Evolutionary conservation across 257 asterid species (phyloP), one percentile per base, ranked within the genome.

Genomic region (Cruciata laevipes): DNA sequence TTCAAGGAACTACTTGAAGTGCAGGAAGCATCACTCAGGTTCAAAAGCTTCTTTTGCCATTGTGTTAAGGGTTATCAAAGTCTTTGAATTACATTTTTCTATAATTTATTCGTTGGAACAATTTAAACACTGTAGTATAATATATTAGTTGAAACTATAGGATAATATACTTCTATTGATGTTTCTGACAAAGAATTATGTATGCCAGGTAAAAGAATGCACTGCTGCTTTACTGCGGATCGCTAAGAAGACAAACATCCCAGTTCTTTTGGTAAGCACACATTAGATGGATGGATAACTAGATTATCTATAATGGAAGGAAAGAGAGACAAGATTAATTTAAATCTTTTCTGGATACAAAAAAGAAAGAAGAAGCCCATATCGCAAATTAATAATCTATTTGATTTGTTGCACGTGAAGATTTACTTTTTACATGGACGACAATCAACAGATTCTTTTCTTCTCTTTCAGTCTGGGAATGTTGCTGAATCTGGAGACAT

Each of bases 401-500:
- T 30, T 62, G 16, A 62, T 33, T 62, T 35, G 66, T 62, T 20
- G 66, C 16, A 8, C 33, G 2, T 44, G 59, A 32, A 11, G 30
- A 67, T 53, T 0, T 32, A 17, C 53, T 44, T 25, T 3, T 30
- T 55, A 4, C n/a, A 8, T 33, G 52, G 38, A 64, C 25, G 30
- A 65, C 18, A 25, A 27, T 35, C 32, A 14, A 6, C 52, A 60
- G 66, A 17, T 69, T n/a, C 53, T 66, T 51, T 31, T 27, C 69
- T 63, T 70, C 42, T 72, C 61, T 76, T 82, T 84, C 83, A 90
- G 97, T 78, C 82, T 73, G 99, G 99, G 11, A 97, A 93, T 76
- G 97, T 90, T 81, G 90, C 91, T 24, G 90, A 93, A 82, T 71
- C 90, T 68, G 96, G 99, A 76, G 97, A 93, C 24, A 88, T 88